phyloP scores from a whole-genome alignment of 2,329 filamentous ascomycete genomes.

The Epichloe sylvatica region DNA sequence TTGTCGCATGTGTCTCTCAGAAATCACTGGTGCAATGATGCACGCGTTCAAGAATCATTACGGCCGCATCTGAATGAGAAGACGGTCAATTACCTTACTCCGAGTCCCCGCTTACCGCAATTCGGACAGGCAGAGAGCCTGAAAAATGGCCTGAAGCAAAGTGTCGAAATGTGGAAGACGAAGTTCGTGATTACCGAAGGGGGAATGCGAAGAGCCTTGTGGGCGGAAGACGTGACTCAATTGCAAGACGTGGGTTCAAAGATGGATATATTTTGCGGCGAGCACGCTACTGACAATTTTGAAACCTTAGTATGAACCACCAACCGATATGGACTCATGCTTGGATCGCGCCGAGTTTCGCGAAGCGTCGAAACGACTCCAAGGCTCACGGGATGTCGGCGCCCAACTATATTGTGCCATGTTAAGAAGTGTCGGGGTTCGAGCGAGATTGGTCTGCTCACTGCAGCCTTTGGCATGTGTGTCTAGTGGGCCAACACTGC shows the following conservation, averaged over 20 bases:
- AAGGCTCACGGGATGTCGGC: constrained; percentile 78
- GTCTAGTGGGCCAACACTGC: constrained; percentile 35
- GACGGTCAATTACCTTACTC: constrained; percentile 53
- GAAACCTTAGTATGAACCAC: constrained; percentile 36
- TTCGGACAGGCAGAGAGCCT: constrained; percentile 65
- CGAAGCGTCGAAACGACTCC: constrained; percentile 50
- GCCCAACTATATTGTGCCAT: constrained; percentile 84
- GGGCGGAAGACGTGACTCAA: constrained; percentile 55
- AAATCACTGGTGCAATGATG: constrained; percentile 82
- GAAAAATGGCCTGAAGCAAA: constrained; percentile 62
- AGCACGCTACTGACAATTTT: background rate
- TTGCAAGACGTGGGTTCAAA: constrained; percentile 37
- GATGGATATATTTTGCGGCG: constrained; percentile 1
- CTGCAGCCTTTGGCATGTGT: constrained; percentile 67
- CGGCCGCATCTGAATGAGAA: constrained; percentile 52
- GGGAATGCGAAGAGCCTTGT: constrained; percentile 56
- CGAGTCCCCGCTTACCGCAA: constrained; percentile 52
- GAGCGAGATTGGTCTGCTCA: constrained; percentile 76
- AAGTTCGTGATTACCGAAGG: constrained; percentile 58
- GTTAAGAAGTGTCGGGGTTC: constrained; percentile 67
- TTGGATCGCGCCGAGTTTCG: constrained; percentile 62
- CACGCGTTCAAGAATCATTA: constrained; percentile 50
- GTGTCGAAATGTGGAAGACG: constrained; percentile 50
- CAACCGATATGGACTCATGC: constrained; percentile 51
- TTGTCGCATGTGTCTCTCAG: constrained; percentile 62